Percentiles rank a stretch among this genome's conserved stretches.
These are phyloP conservation scores for Drechslerella stenobrocha DNA, from an alignment of 2,329 filamentous ascomycete genomes.

Conservation along the genomic window DNA sequence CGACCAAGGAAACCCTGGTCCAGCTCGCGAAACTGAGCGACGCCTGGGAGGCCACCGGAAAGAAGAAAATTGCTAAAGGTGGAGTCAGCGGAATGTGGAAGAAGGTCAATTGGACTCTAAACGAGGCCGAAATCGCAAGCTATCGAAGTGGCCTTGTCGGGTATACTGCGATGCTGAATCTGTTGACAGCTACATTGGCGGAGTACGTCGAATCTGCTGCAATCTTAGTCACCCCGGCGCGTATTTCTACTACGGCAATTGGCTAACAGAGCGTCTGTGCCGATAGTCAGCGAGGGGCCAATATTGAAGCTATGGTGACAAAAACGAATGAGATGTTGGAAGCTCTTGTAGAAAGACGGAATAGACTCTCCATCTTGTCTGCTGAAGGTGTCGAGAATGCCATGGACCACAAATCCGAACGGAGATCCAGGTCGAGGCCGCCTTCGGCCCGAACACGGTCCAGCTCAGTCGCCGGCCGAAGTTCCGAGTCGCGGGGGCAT, in stretches of 20 bases:
- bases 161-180: conserved; percentile 45
- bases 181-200: conserved; percentile 39
- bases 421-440: conserved; percentile 10
- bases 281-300: conserved; percentile 40
- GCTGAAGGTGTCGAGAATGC: conserved; percentile 14
- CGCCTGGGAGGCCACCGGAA: conserved; percentile 43
- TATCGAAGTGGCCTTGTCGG: conserved; percentile 45
- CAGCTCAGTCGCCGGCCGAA: conserved; percentile 18
- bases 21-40: conserved; percentile 43
- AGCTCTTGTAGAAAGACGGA: conserved; percentile 35
- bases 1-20: conserved; percentile 36
- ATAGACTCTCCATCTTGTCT: conserved; percentile 36
- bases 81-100: conserved; percentile 42
- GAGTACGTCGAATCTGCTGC: conserved; percentile 26
- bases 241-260: neutral
- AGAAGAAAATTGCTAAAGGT: conserved; percentile 23
- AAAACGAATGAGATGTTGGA: conserved; percentile 47
- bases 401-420: conserved; percentile 6
- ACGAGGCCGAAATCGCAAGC: conserved; percentile 44
- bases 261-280: conserved; percentile 2
- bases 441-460: conserved; percentile 14
- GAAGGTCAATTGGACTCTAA: conserved; percentile 42
- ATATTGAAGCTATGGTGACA: conserved; percentile 42
- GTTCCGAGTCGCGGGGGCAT: conserved; percentile 6
- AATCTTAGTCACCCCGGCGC: neutral